Base-by-base conservation (phyloP, 2,329 filamentous ascomycete genomes). In the Dothistroma pini region DNA sequence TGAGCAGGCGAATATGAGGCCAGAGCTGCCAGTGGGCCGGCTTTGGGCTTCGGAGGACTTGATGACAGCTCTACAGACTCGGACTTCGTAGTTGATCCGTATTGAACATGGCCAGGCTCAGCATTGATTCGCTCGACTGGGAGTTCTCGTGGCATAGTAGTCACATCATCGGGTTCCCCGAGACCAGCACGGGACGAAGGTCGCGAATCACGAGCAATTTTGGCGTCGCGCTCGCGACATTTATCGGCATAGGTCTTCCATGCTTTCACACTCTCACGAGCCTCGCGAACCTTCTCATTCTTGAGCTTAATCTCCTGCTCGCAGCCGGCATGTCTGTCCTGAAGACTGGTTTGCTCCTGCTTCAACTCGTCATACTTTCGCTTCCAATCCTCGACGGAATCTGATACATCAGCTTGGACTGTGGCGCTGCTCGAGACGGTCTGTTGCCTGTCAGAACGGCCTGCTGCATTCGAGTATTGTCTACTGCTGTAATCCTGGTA, bases 201-300 rank as follows among this genome's bases (percentile, higher is more conserved):
- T 53, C 25, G 25, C n/a, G 51, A 32, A 32, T 12, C 51, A 25
- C 29, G 21, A 14, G 10, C 21, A 10, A 11, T 21, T 32, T 19
- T 35, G 25, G n/a, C 51, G 4, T 29, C 48, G 19, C 48, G 48
- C 48, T 51, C 11, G 12, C 10, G 6, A n/a, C 25, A 29, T 22
- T 25, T n/a, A 41, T 53, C 32, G 34, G 51, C 31, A 49, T 71
- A 74, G 6, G 54, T 52, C 52, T 71, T 67, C 70, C 71, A 74
- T 51, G 66, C 57, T 48, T 69, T 72, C 8, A 75, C 74, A 35
- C 64, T 75, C 14, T 75, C 69, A 57, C 79, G 79, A 69, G 77
- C 76, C 2, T 75, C 70, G 50, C 59, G 59, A 38, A 64, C 69
- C 49, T 72, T 70, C 44, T 61, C 61, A 9, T 47, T 53, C 56